These are phyloP conservation scores for Boletus pseudopeckii DNA, from an alignment of 768 basidiomycete genomes.

Conservation along the genomic window DNA sequence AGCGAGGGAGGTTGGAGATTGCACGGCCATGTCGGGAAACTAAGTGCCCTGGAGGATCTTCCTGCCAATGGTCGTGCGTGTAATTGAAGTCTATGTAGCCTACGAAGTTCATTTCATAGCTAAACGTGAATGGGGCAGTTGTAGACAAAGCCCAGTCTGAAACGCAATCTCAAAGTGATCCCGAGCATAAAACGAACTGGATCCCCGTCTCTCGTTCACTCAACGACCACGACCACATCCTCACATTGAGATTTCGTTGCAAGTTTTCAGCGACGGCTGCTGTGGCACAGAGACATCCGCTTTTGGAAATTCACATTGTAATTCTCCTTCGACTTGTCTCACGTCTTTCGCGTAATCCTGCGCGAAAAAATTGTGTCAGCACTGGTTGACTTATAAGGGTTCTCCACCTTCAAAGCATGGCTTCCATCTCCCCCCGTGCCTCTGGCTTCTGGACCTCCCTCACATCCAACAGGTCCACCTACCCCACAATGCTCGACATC, in stretches of 20 bases:
- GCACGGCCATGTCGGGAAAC: slow-evolving; percentile 46
- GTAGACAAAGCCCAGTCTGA: background rate
- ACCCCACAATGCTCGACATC: slow-evolving; percentile 39
- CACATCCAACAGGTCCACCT: slow-evolving; percentile 28
- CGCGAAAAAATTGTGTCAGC: background rate
- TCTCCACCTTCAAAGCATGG: slow-evolving; percentile 27
- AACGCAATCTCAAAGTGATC: background rate
- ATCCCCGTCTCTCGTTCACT: background rate
- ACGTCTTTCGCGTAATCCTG: slow-evolving; percentile 13
- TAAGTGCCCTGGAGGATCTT: slow-evolving; percentile 39
- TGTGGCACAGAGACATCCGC: background rate
- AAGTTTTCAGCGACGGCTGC: background rate
- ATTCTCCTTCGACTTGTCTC: background rate
- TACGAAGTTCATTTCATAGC: background rate
- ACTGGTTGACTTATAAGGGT: background rate
- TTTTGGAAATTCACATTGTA: background rate
- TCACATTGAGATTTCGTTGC: background rate
- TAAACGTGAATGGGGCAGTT: background rate
- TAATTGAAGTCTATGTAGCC: background rate
- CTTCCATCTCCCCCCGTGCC: slow-evolving; percentile 43
- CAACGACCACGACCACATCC: background rate
- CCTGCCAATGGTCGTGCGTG: slow-evolving; percentile 22
- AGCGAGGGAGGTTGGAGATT: slow-evolving; percentile 13
- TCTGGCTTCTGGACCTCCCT: slow-evolving; percentile 48
- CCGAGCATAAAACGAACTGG: background rate